phyloP scores from a whole-genome alignment of 2,329 filamentous ascomycete species.

The Fusarium sulawesiense region DNA sequence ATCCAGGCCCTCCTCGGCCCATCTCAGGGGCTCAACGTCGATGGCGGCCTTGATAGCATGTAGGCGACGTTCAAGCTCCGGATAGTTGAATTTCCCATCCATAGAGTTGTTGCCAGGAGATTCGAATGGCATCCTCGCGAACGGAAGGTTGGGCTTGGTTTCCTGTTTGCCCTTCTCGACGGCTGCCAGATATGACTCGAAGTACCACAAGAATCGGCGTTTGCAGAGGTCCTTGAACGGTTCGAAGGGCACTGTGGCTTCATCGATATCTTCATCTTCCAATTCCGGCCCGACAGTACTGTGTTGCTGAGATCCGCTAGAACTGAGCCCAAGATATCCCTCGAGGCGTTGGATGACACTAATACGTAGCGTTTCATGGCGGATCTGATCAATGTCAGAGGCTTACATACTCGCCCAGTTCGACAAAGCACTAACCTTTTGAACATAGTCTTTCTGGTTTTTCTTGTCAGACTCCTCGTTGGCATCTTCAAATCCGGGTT shows the following conservation, averaged over 20 bases:
- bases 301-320: constrained; percentile 57
- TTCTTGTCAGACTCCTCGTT: constrained; percentile 76
- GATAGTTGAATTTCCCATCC: constrained; percentile 88
- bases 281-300: constrained; percentile 48
- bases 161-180: constrained; percentile 74
- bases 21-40: constrained; percentile 75
- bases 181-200: constrained; percentile 81
- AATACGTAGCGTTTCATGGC: constrained; percentile 88
- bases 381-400: constrained; percentile 69
- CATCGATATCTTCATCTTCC: constrained; percentile 65
- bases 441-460: constrained; percentile 78
- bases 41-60: constrained; percentile 75
- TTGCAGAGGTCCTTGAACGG: constrained; percentile 93
- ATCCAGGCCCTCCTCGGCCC: constrained; percentile 75
- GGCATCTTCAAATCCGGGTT: constrained; percentile 89
- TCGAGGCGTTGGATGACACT: constrained; percentile 89
- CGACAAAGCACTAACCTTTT: constrained; percentile 69
- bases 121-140: constrained; percentile 91
- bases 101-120: constrained; percentile 75
- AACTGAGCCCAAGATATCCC: constrained; percentile 74
- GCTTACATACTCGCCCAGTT: neutral
- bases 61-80: constrained; percentile 76
- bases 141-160: constrained; percentile 71
- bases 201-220: constrained; percentile 95
- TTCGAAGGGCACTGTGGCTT: constrained; percentile 72